A percentile compares a stretch with the other conserved stretches of the same genome.
Evolutionary conservation across 768 basidiomycete species (phyloP).

Genomic region (Amanita rubescens): DNA sequence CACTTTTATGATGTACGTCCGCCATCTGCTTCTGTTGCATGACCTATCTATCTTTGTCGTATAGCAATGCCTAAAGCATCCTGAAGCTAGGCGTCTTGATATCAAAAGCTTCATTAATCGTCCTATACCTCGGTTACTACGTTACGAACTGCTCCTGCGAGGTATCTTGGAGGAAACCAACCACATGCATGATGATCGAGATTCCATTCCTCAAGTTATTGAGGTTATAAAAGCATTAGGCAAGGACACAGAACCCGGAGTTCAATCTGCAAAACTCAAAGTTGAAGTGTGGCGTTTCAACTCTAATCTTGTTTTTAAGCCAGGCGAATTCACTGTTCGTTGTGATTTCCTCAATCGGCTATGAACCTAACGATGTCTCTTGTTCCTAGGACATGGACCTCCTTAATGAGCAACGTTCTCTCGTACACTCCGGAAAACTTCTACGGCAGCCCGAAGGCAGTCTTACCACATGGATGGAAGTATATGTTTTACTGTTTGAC

Average conservation of each 20-base stretch:
- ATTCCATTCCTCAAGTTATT: constrained; percentile 77
- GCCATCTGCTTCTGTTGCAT: not conserved
- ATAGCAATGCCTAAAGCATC: constrained; percentile 49
- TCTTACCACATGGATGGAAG: constrained; percentile 83
- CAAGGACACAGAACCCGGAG: constrained; percentile 83
- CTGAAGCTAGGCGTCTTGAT: constrained; percentile 75
- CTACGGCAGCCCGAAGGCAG: constrained; percentile 85
- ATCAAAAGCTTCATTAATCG: constrained; percentile 93
- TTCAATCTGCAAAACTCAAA: constrained; percentile 78
- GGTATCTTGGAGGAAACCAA: constrained; percentile 73
- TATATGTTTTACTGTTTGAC: constrained; percentile 88
- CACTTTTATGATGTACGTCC: constrained; percentile 68
- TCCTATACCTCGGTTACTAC: constrained; percentile 82
- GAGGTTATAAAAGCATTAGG: constrained; percentile 83
- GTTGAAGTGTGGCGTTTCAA: constrained; percentile 88
- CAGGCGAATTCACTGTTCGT: constrained; percentile 59
- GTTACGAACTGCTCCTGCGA: constrained; percentile 82
- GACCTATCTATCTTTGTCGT: constrained; percentile 15
- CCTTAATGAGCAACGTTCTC: constrained; percentile 69
- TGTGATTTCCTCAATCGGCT: not conserved
- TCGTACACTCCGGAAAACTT: constrained; percentile 79
- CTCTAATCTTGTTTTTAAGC: constrained; percentile 71
- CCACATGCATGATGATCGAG: constrained; percentile 68
- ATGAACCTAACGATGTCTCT: not conserved
- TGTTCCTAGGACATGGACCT: constrained; percentile 75